Conservation (phyloP, 108 stramenopile genomes). For the Nitzschia sp. region DNA sequence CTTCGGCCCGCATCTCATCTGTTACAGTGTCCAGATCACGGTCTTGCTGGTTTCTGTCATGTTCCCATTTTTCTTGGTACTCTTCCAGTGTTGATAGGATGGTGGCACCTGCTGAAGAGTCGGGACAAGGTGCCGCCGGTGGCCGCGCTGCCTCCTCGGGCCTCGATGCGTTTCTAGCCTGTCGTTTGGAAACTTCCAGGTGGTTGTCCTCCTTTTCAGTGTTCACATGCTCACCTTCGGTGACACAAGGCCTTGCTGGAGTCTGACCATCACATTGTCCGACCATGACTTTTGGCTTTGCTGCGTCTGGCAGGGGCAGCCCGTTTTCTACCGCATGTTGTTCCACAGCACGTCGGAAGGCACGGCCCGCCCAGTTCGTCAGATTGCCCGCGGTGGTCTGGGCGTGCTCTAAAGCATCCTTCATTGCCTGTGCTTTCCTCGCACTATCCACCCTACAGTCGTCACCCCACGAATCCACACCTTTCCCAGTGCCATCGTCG, state of each 20-base stretch:
- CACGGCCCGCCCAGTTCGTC: constrained; percentile 92
- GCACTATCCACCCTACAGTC: constrained; percentile 5
- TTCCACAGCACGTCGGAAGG: constrained; percentile 84
- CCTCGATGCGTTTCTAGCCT: background rate
- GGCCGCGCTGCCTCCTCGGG: background rate
- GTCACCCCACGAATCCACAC: constrained; percentile 1
- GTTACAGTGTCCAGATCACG: constrained; percentile 83
- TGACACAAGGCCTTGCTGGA: background rate
- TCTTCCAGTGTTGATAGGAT: constrained; percentile 19
- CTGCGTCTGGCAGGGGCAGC: constrained; percentile 9
- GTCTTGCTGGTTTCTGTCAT: constrained; percentile 60
- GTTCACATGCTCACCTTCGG: background rate
- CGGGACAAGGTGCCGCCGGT: background rate
- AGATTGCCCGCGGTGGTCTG: constrained; percentile 81
- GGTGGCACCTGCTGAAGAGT: background rate
- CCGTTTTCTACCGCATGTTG: constrained; percentile 58
- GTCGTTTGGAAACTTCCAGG: background rate
- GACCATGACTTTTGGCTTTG: constrained; percentile 8
- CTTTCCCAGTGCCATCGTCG: background rate
- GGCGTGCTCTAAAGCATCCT: constrained; percentile 73
- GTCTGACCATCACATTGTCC: background rate
- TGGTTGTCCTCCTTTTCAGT: background rate
- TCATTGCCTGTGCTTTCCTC: constrained; percentile 23
- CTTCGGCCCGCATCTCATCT: constrained; percentile 94
- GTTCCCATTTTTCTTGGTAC: constrained; percentile 19